phyloP scores from a whole-genome alignment of 352 stramenopile genomes.

The Globisporangium parvum region DNA sequence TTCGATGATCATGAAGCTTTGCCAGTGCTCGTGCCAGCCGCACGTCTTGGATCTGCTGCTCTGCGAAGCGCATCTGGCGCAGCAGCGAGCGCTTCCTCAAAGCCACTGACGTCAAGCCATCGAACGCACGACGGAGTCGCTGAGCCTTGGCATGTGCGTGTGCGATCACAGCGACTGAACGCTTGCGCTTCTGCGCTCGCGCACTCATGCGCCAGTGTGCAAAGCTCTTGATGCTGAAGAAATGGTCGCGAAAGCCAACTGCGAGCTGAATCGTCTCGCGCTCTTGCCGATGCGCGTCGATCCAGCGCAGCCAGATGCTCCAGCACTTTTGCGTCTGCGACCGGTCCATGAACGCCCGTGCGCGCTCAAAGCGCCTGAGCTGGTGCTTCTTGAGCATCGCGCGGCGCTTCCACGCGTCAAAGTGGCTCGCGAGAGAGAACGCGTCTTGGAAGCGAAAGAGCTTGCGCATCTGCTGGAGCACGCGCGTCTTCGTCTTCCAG shows the following conservation, averaged over 20 bases:
- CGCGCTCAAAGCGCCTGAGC: conserved; percentile 18
- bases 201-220: conserved; percentile 21
- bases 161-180: conserved; percentile 1
- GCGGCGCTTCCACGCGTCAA: conserved; percentile 38
- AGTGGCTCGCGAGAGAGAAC: conserved; percentile 32
- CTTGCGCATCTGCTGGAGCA: conserved; percentile 30
- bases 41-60: neutral
- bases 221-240: conserved; percentile 31
- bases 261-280: conserved; percentile 27
- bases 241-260: conserved; percentile 26
- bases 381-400: conserved; percentile 19
- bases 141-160: neutral
- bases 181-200: conserved; percentile 18
- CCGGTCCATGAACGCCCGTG: conserved; percentile 24
- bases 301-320: conserved; percentile 26
- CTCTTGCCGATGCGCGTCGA: conserved; percentile 14
- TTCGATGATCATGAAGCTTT: neutral
- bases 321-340: conserved; percentile 24
- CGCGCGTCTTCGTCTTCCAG: conserved; percentile 22
- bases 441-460: conserved; percentile 31
- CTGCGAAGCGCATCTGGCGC: neutral
- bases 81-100: neutral
- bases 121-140: neutral
- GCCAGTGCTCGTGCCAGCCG: neutral
- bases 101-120: neutral